Evolutionary conservation across 164 flowering plant genomes (phyloP).

Genomic region (Tetrastigma voinierianum): DNA sequence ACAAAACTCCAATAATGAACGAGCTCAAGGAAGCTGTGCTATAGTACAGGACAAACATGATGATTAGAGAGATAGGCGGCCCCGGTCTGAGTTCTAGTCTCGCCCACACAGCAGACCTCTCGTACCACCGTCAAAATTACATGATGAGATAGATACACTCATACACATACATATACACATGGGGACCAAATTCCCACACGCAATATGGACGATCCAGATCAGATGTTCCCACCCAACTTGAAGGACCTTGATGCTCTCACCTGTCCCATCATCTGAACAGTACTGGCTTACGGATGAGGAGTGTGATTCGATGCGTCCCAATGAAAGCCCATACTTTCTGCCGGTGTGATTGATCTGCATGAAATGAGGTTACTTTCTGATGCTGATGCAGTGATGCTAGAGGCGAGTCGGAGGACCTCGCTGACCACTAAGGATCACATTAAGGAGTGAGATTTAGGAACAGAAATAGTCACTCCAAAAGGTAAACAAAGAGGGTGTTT

Average conservation of each 20-base stretch:
- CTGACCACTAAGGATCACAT: too few relatives aligned
- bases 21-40: not conserved
- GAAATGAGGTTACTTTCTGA: slow-evolving; percentile 11
- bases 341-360: slow-evolving; percentile 12
- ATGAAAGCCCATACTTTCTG: slow-evolving; percentile 25
- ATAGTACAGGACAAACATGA: slow-evolving; percentile 22
- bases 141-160: too few relatives aligned
- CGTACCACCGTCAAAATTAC: not conserved
- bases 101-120: too few relatives aligned
- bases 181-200: not conserved
- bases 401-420: slow-evolving; percentile 14
- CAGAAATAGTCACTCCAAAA: too few relatives aligned
- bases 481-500: too few relatives aligned
- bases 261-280: slow-evolving; percentile 17
- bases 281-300: not conserved
- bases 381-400: too few relatives aligned
- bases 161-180: too few relatives aligned
- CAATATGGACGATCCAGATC: not conserved
- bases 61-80: slow-evolving; percentile 15
- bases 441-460: too few relatives aligned
- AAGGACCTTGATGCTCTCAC: slow-evolving; percentile 6
- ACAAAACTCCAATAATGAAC: too few relatives aligned
- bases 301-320: slow-evolving; percentile 22
- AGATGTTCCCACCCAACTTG: not conserved
- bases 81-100: too few relatives aligned